Base-by-base conservation (phyloP, 192 early-diverging fungal species). In the Tieghemiomyces parasiticus region DNA sequence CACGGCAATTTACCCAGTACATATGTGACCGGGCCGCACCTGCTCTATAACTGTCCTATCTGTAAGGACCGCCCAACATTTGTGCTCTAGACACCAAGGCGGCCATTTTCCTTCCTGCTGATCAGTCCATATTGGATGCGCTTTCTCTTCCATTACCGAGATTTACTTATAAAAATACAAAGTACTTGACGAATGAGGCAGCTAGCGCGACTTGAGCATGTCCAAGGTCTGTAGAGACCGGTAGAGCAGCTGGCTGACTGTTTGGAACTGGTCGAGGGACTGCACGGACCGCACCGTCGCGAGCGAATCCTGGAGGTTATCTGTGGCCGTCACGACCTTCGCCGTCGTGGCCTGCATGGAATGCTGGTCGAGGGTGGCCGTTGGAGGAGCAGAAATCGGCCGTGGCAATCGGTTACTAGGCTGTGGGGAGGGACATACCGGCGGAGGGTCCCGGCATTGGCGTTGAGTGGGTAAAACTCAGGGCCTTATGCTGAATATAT, bases 201-300 rank as follows among this genome's bases (percentile, higher is more conserved):
- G n/a, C n/a, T n/a, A n/a, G n/a, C n/a, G n/a, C n/a, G n/a, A n/a
- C n/a, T 56, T 56, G 9, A 56, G 12, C 19, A 31, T n/a, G 13
- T 56, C 54, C 31, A 56, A 2, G 31, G 54, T 56, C 2, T 56
- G 54, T 8, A 56, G 54, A 2, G 54, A 20, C 33, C 54, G 54
- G 16, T 56, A 56, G 12, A 56, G 54, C 16, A 56, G 34, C 14
- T 14, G 34, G 19, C 34, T 29, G 31, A 56, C 33, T 1, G 30
- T 56, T n/a, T 56, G 9, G 33, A 56, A 35, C 16, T 56, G 54
- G 16, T 56, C 32, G 3, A 56, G 29, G 0, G 31, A 34, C 32
- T 24, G 28, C 4, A 56, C 9, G 20, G 28, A 20, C 20, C 24
- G 54, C 14, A 56, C 30, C 19, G 54, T 56, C 2, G 20, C 4